A percentile compares a stretch with the other conserved stretches of the same genome.
Conservation (phyloP, 441 rosid species). For the Erysimum pusillum region DNA sequence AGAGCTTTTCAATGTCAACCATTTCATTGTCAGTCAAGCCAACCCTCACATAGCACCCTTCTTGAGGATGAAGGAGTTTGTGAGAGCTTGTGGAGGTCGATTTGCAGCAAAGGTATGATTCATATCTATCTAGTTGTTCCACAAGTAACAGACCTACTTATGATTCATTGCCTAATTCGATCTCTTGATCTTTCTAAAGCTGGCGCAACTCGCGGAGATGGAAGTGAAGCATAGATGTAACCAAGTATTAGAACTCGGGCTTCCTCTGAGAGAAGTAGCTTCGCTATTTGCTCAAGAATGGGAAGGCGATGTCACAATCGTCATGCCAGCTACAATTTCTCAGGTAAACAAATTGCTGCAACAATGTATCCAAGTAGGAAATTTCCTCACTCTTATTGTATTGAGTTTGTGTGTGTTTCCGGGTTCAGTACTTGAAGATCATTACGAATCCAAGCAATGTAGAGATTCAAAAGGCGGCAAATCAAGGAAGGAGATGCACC, state of each 20-base stretch:
- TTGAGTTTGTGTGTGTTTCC: slow-evolving; percentile 13
- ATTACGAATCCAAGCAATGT: slow-evolving; percentile 78
- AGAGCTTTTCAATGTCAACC: slow-evolving; percentile 96
- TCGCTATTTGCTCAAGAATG: slow-evolving; percentile 93
- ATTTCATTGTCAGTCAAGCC: slow-evolving; percentile 95
- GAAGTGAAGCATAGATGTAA: slow-evolving; percentile 94
- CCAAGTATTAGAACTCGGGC: slow-evolving; percentile 84
- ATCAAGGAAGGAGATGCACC: slow-evolving; percentile 96
- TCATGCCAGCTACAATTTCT: slow-evolving; percentile 93
- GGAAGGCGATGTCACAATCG: slow-evolving; percentile 98
- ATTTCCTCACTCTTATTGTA: too few relatives aligned
- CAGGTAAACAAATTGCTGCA: slow-evolving; percentile 62
- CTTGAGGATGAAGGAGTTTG: slow-evolving; percentile 81
- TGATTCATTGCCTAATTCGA: slow-evolving; percentile 8
- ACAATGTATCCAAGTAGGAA: slow-evolving; percentile 7
- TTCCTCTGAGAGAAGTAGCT: slow-evolving; percentile 88
- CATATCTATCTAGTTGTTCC: slow-evolving; percentile 7
- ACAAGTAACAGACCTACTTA: neutral
- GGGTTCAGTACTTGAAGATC: slow-evolving; percentile 76
- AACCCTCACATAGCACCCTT: slow-evolving; percentile 94
- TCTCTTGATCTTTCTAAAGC: slow-evolving; percentile 55
- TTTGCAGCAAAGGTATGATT: slow-evolving; percentile 90
- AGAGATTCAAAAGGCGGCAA: slow-evolving; percentile 92
- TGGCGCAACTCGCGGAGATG: slow-evolving; percentile 93
- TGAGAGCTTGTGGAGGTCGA: slow-evolving; percentile 87